A percentile compares a stretch with the other conserved stretches of the same genome.
phyloP scores from a whole-genome alignment of 23 red algal genomes.

The Cyanidiococcus yangmingshanensis region DNA sequence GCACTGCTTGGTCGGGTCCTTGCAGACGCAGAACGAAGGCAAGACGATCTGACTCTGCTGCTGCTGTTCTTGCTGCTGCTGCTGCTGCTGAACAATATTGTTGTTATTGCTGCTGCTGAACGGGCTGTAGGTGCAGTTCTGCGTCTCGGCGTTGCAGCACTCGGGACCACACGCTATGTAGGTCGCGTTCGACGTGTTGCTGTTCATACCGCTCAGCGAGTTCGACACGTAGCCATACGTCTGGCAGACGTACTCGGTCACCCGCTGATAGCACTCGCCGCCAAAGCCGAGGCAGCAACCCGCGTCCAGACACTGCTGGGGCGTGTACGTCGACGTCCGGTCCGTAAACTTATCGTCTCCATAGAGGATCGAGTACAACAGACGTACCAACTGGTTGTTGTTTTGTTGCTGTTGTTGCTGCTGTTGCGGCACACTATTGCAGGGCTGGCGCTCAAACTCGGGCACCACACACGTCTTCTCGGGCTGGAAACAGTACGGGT shows the following conservation, averaged over 20 bases:
- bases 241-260: conserved; percentile 13
- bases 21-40: conserved; percentile 17
- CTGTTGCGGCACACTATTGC: background rate
- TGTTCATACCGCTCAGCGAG: background rate
- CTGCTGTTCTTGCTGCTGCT: background rate
- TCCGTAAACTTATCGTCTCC: background rate
- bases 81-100: background rate
- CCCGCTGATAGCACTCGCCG: conserved; percentile 2
- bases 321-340: background rate
- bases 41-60: background rate
- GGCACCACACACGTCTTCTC: conserved; percentile 15
- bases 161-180: conserved; percentile 13
- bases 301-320: conserved; percentile 18
- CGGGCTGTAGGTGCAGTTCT: conserved; percentile 20
- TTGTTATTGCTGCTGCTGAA: conserved; percentile 7
- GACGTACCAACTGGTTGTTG: conserved; percentile 5
- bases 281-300: conserved; percentile 11
- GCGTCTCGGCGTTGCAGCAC: conserved; percentile 21
- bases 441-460: conserved; percentile 18
- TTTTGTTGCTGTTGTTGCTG: background rate
- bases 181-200: background rate
- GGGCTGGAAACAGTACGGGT: conserved; percentile 20
- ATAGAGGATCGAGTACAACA: background rate
- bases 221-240: conserved; percentile 8
- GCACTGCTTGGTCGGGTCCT: conserved; percentile 19